A percentile compares a stretch with the other conserved stretches of the same genome.
These are phyloP conservation scores for Pisolithus microcarpus DNA, from an alignment of 768 basidiomycete species.

Conservation along the genomic window DNA sequence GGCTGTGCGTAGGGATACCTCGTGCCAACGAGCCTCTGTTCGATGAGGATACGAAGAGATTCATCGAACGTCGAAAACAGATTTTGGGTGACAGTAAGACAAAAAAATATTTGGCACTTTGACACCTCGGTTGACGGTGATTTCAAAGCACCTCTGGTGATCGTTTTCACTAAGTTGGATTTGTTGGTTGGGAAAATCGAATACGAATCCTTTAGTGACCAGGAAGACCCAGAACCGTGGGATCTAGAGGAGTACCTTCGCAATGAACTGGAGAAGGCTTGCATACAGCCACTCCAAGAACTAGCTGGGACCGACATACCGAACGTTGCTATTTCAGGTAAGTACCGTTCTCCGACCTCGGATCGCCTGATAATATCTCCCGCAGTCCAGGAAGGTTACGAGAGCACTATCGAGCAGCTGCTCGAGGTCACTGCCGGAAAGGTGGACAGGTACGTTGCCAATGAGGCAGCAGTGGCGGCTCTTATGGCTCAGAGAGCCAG, in stretches of 20 bases:
- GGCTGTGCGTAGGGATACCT: constrained; percentile 5
- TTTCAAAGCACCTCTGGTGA: constrained; percentile 1
- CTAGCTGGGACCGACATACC: neutral
- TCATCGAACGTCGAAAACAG: neutral
- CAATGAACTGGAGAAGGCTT: neutral
- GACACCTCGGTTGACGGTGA: neutral
- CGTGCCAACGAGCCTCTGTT: constrained; percentile 2
- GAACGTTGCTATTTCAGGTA: constrained; percentile 4
- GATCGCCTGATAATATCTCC: neutral
- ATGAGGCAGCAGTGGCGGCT: constrained; percentile 3
- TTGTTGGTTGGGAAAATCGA: neutral
- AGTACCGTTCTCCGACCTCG: neutral
- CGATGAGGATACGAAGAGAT: neutral
- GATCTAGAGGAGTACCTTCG: neutral
- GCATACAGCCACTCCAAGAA: constrained; percentile 1
- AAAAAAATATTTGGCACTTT: neutral
- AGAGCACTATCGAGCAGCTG: neutral
- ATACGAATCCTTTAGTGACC: neutral
- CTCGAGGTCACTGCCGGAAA: constrained; percentile 4
- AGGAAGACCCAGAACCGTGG: neutral
- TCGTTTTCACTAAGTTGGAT: constrained; percentile 5
- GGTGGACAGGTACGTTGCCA: constrained; percentile 3
- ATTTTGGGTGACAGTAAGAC: constrained; percentile 2
- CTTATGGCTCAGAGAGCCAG: constrained; percentile 4
- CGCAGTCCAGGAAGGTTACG: constrained; percentile 1